Conservation (phyloP, 2,329 filamentous ascomycete species). For the Xylariaceae sp. region DNA sequence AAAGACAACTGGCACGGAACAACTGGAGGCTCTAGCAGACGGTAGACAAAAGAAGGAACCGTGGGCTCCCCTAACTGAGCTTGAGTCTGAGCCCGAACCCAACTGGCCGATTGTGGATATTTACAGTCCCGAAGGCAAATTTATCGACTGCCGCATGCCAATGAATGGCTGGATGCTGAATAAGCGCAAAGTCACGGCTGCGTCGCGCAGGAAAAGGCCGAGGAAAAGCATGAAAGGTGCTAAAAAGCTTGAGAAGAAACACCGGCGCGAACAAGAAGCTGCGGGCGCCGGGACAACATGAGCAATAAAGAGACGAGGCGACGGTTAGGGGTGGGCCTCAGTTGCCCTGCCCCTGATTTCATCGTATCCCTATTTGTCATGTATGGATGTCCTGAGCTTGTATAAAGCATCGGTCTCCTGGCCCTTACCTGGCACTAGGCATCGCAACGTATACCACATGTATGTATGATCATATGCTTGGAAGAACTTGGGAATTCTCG, state of each 20-base stretch:
- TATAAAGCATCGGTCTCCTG: not conserved
- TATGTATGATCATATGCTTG: not conserved
- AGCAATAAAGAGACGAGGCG: not conserved
- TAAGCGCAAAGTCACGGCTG: constrained; percentile 49
- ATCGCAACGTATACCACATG: not conserved
- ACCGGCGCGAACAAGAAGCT: constrained; percentile 25
- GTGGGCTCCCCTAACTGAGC: not conserved
- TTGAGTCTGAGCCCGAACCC: constrained; percentile 28
- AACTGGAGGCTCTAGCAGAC: not conserved
- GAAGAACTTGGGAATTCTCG: not conserved
- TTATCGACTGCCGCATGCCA: constrained; percentile 61
- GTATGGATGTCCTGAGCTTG: not conserved
- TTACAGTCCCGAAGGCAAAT: constrained; percentile 79
- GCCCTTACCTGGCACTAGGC: too few species aligned
- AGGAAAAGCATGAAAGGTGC: constrained; percentile 65
- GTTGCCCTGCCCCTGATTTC: not conserved
- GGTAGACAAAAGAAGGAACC: not conserved
- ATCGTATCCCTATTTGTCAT: not conserved
- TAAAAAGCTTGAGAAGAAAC: constrained; percentile 50
- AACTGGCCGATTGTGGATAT: constrained; percentile 74
- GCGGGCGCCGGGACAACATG: not conserved
- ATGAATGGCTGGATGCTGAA: constrained; percentile 68
- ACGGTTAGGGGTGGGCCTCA: not conserved
- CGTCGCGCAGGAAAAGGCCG: constrained; percentile 53
- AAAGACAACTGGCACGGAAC: constrained; percentile 23